Percentiles rank a stretch among this genome's conserved stretches.
Conservation (phyloP, 345 rosid species). For the Fremontodendron californicum region DNA sequence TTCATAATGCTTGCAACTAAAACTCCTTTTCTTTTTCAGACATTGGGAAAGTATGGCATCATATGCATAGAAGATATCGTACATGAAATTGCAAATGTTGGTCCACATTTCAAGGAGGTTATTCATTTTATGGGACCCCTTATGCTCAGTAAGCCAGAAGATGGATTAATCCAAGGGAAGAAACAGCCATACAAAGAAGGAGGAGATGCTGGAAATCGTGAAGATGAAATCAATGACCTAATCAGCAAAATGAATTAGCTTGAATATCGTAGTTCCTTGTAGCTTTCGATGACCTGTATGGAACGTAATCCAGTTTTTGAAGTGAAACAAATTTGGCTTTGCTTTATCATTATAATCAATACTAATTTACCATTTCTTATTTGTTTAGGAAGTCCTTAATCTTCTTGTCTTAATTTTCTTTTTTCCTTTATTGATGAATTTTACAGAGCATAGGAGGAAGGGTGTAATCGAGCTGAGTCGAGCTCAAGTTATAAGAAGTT, state of each 20-base stretch:
- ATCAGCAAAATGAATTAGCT: slow-evolving; percentile 69
- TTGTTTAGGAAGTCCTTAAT: not conserved
- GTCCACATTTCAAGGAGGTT: slow-evolving; percentile 81
- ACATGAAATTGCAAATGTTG: slow-evolving; percentile 63
- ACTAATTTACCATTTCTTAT: not conserved
- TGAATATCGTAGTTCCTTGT: not conserved
- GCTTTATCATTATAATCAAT: not conserved
- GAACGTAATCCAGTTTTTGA: not conserved
- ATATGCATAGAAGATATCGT: slow-evolving; percentile 73
- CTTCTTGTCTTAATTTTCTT: not conserved
- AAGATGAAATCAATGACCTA: slow-evolving; percentile 70
- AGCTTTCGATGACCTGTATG: not conserved
- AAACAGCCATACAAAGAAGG: slow-evolving; percentile 65
- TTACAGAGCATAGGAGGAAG: not conserved
- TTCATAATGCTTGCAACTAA: not conserved
- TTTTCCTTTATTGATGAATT: not conserved
- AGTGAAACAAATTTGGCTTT: not conserved
- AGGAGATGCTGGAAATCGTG: slow-evolving; percentile 83
- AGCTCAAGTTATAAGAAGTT: no score
- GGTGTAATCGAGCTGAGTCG: no score
- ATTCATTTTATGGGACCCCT: slow-evolving; percentile 65
- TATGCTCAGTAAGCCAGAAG: slow-evolving; percentile 66
- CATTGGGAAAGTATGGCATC: slow-evolving; percentile 63
- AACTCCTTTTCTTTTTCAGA: slow-evolving; percentile 35
- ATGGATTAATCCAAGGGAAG: slow-evolving; percentile 56